Conservation (phyloP, 768 basidiomycete species). For the Pleurotus cornucopiae region DNA sequence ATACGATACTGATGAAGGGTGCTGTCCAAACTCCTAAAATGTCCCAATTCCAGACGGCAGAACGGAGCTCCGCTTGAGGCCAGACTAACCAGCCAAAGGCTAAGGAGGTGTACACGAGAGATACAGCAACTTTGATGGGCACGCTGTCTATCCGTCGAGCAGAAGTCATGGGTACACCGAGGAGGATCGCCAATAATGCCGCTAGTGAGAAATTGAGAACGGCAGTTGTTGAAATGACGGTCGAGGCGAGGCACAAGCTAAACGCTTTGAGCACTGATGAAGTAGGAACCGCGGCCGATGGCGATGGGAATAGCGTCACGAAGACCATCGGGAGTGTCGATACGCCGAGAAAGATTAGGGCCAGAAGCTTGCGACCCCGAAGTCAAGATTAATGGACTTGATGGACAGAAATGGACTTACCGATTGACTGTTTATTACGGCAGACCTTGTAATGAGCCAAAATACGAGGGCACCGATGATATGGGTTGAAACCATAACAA, state of each 20-base stretch:
- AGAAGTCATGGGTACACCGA: constrained; percentile 62
- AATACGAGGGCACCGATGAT: constrained; percentile 50
- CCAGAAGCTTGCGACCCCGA: constrained; percentile 16
- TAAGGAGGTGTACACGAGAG: constrained; percentile 38
- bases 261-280: constrained; percentile 61
- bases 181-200: constrained; percentile 56
- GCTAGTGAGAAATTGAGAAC: constrained; percentile 94
- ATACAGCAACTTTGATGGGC: constrained; percentile 23
- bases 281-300: constrained; percentile 29
- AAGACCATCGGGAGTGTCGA: constrained; percentile 27
- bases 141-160: constrained; percentile 26
- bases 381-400: constrained; percentile 1
- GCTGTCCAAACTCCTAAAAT: constrained; percentile 79
- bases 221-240: constrained; percentile 78
- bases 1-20: constrained; percentile 78
- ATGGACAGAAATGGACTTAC: constrained; percentile 27
- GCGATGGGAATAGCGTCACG: constrained; percentile 22
- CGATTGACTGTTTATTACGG: constrained; percentile 34
- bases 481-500: constrained; percentile 57
- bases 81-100: constrained; percentile 59
- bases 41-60: constrained; percentile 74
- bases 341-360: constrained; percentile 24
- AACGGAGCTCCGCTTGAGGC: constrained; percentile 36
- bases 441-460: constrained; percentile 36
- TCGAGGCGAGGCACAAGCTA: constrained; percentile 81